Evolutionary conservation across 352 stramenopile genomes (phyloP), one percentile per base, ranked within the genome.

Genomic region (Sclerospora graminicola): DNA sequence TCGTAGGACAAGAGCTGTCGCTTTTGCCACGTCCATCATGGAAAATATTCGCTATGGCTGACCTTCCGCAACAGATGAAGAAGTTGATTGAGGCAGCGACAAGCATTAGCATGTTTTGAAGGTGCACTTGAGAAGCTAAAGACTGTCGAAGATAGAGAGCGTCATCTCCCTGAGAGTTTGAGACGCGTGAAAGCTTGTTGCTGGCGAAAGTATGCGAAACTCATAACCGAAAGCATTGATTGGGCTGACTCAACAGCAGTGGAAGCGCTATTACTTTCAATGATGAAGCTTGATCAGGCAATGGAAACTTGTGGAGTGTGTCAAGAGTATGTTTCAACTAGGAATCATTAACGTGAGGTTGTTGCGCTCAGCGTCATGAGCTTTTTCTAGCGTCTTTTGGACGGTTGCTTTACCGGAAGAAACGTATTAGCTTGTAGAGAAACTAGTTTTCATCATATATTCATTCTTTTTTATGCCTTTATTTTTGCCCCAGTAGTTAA

Each of bases 1-100:
- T 90, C 6, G 78, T 90, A 1, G 66, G 60, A 3, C 90, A 97
- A 61, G 78, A 95, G 48, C 80, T 82, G 18, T 82, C 79, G 21
- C 63, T 97, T 11, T 80, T 51, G 63, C 65, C 5, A 69, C 62
- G 2, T 70, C 68, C 0, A 81, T 87, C 15, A 66, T 68, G 44
- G 66, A 85, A 18, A 66, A 66, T 20, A 66, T 66, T 41, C 57
- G 57, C 16, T 66, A 63, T 11, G 57, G 57, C 1, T 63, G 70
- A 10, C 60, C 63, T 5, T 58, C 55, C n/a, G 60, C 69, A 9
- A 80, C 77, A 13, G 60, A 80, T 8, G 68, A 93, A 8, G 53
- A 96, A 45, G 73, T n/a, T 97, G 16, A 57, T 91, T 26, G 62
- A 77, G 29, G 87, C 81, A 0, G 75, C 83, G 1, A 87, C 28